Evolutionary conservation across 2,329 filamentous ascomycete genomes (phyloP), one percentile per base, ranked within the genome.

Genomic region (Penicillium olsonii): DNA sequence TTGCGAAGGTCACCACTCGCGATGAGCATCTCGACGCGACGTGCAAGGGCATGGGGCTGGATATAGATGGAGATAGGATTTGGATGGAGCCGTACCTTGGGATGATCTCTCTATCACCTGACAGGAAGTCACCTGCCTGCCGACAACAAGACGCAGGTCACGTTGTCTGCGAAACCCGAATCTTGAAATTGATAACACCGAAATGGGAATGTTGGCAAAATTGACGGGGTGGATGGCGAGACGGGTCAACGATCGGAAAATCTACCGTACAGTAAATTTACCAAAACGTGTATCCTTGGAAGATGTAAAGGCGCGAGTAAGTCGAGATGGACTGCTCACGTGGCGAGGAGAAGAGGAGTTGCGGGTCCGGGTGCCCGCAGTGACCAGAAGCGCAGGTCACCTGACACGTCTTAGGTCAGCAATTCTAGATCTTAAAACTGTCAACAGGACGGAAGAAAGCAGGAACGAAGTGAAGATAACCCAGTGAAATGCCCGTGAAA

Each of bases 81-180:
- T 46, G 60, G 60, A 60, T 51, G 52, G 55, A 54, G 53, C 61
- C 48, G 62, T 68, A 65, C 65, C 66, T 66, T 69, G 66, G 64
- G 66, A 70, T 68, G 62, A 62, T 60, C 60, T 43, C 60, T 67
- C 51, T 72, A 72, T 72, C 70, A 72, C 69, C 69, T 72, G 70
- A 72, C 70, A 68, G 59, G 58, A 72, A 69, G 70, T 72, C 69
- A 72, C 69, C 68, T 71, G 68, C 67, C 64, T 63, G 22, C 66
- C 63, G 65, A 68, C 64, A 71, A 68, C 63, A 70, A 65, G 60
- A 59, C 42, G 48, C 52, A 61, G 54, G 61, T 60, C 60, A 61
- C 57, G 57, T 61, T 60, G 59, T 60, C 54, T 58, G 57, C 54
- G 57, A 60, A 60, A 55, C 56, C 42, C 54, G 55, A 63, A 57